Percentiles rank a stretch among this genome's conserved stretches.
Conservation (phyloP, 805 yeast genomes). For the Zygotorulaspora danielsina region DNA sequence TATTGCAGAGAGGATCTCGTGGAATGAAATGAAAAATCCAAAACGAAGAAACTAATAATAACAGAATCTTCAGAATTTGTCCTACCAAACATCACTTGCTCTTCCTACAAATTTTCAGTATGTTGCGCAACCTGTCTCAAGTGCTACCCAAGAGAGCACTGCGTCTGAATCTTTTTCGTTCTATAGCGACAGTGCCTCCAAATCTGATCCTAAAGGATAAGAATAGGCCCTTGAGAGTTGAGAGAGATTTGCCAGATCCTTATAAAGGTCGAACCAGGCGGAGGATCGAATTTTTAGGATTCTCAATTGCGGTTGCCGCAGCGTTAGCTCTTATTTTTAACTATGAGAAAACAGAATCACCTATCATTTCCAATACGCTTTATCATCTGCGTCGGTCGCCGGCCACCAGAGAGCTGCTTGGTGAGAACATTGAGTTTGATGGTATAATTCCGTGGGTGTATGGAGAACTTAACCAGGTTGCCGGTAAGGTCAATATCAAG, state of each 20-base stretch:
- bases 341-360: slow-evolving; percentile 88
- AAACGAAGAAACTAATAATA: too few relatives aligned
- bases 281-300: slow-evolving; percentile 51
- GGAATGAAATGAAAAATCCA: too few relatives aligned
- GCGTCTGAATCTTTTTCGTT: slow-evolving; percentile 8
- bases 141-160: slow-evolving; percentile 5
- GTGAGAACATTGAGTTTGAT: slow-evolving; percentile 69
- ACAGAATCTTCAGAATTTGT: too few relatives aligned
- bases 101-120: neutral
- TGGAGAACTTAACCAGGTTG: slow-evolving; percentile 79
- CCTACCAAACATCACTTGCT: too few relatives aligned
- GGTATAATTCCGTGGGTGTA: slow-evolving; percentile 77
- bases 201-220: slow-evolving; percentile 20
- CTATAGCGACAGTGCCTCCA: slow-evolving; percentile 13
- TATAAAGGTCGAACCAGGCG: slow-evolving; percentile 49
- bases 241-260: slow-evolving; percentile 81
- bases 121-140: slow-evolving; percentile 10
- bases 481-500: slow-evolving; percentile 70
- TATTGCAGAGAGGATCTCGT: too few relatives aligned
- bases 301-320: slow-evolving; percentile 50
- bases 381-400: slow-evolving; percentile 78
- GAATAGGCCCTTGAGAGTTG: slow-evolving; percentile 54
- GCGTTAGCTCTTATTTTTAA: slow-evolving; percentile 71
- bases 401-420: slow-evolving; percentile 57
- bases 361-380: slow-evolving; percentile 80